These are phyloP conservation scores for Apiospora sp. DNA, from an alignment of 2,329 filamentous ascomycete species.

Conservation along the genomic window DNA sequence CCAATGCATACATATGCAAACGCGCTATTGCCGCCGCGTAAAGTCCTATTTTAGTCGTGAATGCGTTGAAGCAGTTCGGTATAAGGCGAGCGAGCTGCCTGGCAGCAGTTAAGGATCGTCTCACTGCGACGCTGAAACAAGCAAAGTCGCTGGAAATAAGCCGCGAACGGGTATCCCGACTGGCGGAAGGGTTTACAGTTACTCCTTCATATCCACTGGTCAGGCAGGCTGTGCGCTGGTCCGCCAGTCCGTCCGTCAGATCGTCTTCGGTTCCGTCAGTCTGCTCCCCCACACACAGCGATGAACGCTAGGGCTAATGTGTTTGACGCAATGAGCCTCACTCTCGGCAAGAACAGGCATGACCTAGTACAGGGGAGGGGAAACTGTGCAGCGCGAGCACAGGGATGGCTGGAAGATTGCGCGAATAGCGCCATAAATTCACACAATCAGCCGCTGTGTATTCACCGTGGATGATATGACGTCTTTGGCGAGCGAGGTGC, in stretches of 20 bases:
- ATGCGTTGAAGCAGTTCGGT: not conserved
- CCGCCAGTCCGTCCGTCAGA: constrained; percentile 14
- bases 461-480: not conserved
- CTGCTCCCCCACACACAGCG: constrained; percentile 7
- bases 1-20: not conserved
- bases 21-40: not conserved
- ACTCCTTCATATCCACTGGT: not conserved
- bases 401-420: not conserved
- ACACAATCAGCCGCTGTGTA: not conserved
- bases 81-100: not conserved
- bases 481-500: not conserved
- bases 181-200: not conserved
- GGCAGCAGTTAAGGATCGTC: not conserved
- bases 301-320: constrained; percentile 9
- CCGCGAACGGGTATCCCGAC: constrained; percentile 9
- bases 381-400: not conserved
- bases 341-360: not conserved
- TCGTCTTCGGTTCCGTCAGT: constrained; percentile 10
- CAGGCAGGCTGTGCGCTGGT: constrained; percentile 11
- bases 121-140: constrained; percentile 11
- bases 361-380: not conserved
- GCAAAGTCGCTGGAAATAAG: constrained; percentile 2
- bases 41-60: constrained; percentile 3
- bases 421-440: not conserved
- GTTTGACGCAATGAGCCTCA: constrained; percentile 21